Evolutionary conservation across 139 green algal genomes (phyloP).

Genomic region (Zygnema circumcarinatum): DNA sequence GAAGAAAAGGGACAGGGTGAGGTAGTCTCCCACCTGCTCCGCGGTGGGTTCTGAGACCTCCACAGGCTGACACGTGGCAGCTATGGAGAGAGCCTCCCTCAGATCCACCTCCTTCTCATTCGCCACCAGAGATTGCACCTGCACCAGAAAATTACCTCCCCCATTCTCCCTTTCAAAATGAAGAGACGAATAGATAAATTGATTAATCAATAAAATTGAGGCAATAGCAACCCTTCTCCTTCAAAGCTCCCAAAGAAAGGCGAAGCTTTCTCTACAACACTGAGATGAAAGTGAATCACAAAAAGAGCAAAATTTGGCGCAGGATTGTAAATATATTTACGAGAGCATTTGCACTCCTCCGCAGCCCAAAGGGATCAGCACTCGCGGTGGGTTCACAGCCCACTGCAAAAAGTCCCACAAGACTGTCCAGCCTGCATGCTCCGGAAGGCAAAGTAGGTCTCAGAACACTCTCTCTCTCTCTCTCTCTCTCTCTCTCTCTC

Average conservation of each 20-base stretch:
- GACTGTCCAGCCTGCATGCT: conserved; percentile 77
- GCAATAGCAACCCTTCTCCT: background rate
- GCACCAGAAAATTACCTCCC: background rate
- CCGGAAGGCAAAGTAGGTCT: conserved; percentile 7
- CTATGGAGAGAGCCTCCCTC: conserved; percentile 61
- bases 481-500: background rate
- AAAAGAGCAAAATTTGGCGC: too few species aligned
- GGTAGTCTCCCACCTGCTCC: conserved; percentile 54
- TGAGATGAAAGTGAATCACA: too few species aligned
- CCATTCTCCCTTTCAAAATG: background rate
- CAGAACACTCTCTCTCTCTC: background rate
- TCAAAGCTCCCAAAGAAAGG: too few species aligned
- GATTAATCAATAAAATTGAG: background rate
- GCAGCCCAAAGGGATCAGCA: conserved; percentile 93
- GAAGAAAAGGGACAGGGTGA: background rate
- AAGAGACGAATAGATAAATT: background rate
- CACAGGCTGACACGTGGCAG: conserved; percentile 82
- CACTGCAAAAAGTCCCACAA: conserved; percentile 92
- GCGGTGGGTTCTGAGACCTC: conserved; percentile 65
- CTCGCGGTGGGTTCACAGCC: conserved; percentile 83
- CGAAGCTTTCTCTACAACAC: background rate
- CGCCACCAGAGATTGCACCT: conserved; percentile 78
- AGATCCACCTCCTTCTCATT: conserved; percentile 78
- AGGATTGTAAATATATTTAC: too few species aligned
- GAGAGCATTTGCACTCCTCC: conserved; percentile 83